Conservation (phyloP, 192 early-diverging fungal species). For the Umbelopsis sp. region DNA sequence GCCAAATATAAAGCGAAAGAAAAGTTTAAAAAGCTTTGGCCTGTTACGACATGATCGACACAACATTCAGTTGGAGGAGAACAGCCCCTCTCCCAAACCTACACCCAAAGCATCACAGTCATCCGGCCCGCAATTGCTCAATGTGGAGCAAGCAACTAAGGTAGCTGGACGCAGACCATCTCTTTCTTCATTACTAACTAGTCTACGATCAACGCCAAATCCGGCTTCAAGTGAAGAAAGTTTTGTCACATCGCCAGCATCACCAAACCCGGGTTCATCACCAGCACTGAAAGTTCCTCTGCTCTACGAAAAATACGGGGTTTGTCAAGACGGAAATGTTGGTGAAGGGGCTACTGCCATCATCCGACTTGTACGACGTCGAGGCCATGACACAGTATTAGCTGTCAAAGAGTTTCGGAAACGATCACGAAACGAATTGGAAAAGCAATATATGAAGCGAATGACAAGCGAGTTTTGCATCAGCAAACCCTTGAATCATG, state of each 20-base stretch:
- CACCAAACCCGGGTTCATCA: neutral
- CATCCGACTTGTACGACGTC: slow-evolving; percentile 76
- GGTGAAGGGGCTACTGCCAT: slow-evolving; percentile 91
- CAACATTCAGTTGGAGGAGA: neutral
- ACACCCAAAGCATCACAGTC: neutral
- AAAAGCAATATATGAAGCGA: slow-evolving; percentile 93
- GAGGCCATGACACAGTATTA: slow-evolving; percentile 66
- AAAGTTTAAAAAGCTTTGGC: slow-evolving; percentile 3
- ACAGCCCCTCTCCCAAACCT: neutral
- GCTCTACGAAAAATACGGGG: slow-evolving; percentile 30
- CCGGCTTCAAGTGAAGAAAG: neutral
- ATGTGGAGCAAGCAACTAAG: neutral
- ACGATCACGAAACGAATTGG: slow-evolving; percentile 74
- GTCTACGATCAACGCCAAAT: neutral
- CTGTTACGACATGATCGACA: slow-evolving; percentile 8
- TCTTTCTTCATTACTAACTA: neutral
- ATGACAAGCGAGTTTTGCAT: slow-evolving; percentile 96
- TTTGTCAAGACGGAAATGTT: slow-evolving; percentile 41
- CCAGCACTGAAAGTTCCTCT: neutral
- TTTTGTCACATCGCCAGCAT: neutral
- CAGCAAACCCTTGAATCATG: slow-evolving; percentile 79
- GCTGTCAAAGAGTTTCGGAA: slow-evolving; percentile 93
- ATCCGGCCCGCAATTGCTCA: neutral
- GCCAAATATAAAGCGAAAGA: neutral
- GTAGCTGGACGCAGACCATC: neutral